Percentiles rank a stretch among this genome's conserved stretches.
These are phyloP conservation scores for Suillus weaverae DNA, from an alignment of 768 basidiomycete species.

Conservation along the genomic window DNA sequence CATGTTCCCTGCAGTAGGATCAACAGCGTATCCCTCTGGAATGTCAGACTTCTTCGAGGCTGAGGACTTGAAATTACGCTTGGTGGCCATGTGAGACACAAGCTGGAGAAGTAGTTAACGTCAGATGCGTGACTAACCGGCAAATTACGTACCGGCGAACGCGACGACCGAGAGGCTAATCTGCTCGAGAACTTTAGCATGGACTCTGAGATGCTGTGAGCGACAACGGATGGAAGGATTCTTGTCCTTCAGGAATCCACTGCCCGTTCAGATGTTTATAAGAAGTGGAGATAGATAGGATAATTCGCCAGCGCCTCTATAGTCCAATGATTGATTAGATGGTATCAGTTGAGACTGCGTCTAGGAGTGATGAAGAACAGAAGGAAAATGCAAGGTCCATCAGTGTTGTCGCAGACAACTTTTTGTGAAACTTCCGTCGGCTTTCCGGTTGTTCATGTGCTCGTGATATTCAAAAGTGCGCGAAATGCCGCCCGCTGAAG, in stretches of 20 bases:
- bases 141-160: slow-evolving; percentile 16
- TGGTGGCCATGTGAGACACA: slow-evolving; percentile 26
- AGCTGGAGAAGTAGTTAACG: slow-evolving; percentile 5
- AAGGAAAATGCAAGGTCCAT: background rate
- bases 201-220: slow-evolving; percentile 3
- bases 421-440: slow-evolving; percentile 6
- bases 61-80: slow-evolving; percentile 34
- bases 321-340: background rate
- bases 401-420: background rate
- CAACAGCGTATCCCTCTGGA: slow-evolving; percentile 50
- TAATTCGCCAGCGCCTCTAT: slow-evolving; percentile 1
- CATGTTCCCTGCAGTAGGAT: slow-evolving; percentile 64
- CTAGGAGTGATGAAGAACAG: slow-evolving; percentile 4
- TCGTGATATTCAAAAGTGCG: background rate
- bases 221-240: slow-evolving; percentile 8
- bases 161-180: slow-evolving; percentile 17
- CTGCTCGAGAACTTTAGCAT: slow-evolving; percentile 23
- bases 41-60: slow-evolving; percentile 31
- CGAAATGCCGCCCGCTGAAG: background rate
- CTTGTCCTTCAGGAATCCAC: slow-evolving; percentile 11
- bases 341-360: slow-evolving; percentile 3
- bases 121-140: background rate
- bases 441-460: slow-evolving; percentile 12
- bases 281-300: slow-evolving; percentile 20
- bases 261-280: slow-evolving; percentile 8